Base-by-base conservation (phyloP, 2,329 filamentous ascomycete species). In the Xylariomycetidae sp. region DNA sequence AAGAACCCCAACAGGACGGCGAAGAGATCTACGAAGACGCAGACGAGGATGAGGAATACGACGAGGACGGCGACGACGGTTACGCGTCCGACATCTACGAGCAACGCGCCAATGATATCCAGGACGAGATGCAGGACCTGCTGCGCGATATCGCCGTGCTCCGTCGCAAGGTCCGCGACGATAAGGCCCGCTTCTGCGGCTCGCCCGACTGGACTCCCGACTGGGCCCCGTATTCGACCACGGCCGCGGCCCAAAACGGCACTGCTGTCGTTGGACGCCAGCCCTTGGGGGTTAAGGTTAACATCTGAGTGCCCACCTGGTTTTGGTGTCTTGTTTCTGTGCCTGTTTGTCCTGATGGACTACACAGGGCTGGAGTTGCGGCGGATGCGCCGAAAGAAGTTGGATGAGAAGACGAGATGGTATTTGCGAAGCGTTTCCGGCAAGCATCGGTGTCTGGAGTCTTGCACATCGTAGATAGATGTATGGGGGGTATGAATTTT, bases 81-180 rank as follows among this genome's bases (percentile, higher is more conserved):
- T 65, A 66, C 22, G 42, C 48, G 32, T 48, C 48, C 30, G 62
- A 60, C 23, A 64, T 67, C 40, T 67, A 69, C 40, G 70, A 74
- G 34, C 63, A 74, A 31, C 68, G 67, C 27, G 70, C 70, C 12
- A 67, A 72, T 25, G 73, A 89, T 42, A 74, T 89, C 65, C 85
- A 95, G 53, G 79, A 80, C 25, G 73, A 89, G 42, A 74, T 89
- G 65, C 85, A 95, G 54, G 80, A 82, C 22, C 73, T 96, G 52
- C 68, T 98, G 44, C 78, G 79, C 47, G 89, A 96, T 48, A 56
- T 94, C 34, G 75, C 74, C 19, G 58, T 90, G 54, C 93, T 94
- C 64, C 82, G 82, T 58, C 78, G 79, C 50, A 96, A 95, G 65
- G 78, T 96, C 42, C 79, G 76, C 6, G 87, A 92, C 49, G 92